Percentiles rank a stretch among this genome's conserved stretches.
These are phyloP conservation scores for Boechera divaricarpa DNA, from an alignment of 345 rosid species.

Conservation along the genomic window DNA sequence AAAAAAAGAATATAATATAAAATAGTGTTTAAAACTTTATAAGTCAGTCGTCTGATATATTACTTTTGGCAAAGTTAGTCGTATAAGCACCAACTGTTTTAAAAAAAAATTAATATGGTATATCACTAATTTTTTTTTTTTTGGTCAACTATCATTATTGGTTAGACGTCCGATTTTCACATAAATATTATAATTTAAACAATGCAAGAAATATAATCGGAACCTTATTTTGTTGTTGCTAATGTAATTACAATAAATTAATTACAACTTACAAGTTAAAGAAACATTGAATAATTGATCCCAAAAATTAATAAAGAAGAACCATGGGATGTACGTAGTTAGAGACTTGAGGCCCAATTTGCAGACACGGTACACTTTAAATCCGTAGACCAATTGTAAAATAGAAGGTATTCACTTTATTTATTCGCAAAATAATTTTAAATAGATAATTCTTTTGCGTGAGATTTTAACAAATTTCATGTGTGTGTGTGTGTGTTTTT, in stretches of 20 bases:
- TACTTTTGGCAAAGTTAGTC: not conserved
- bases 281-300: not conserved
- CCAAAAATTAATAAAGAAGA: not conserved
- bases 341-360: too few relatives aligned
- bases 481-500: too few relatives aligned
- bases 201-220: not conserved
- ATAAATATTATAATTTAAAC: not conserved
- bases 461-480: not conserved
- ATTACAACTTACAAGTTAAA: slow-evolving; percentile 1
- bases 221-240: slow-evolving; percentile 16
- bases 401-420: too few relatives aligned
- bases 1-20: too few relatives aligned
- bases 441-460: too few relatives aligned
- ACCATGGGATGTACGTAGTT: not conserved
- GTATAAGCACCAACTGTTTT: not conserved
- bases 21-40: not conserved
- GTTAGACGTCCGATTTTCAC: slow-evolving; percentile 8
- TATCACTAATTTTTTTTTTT: not conserved
- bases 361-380: too few relatives aligned
- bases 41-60: not conserved
- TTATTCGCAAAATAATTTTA: too few relatives aligned
- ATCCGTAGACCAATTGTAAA: too few relatives aligned
- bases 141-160: not conserved
- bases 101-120: not conserved
- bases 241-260: not conserved